A percentile compares a stretch with the other conserved stretches of the same genome.
Conservation (phyloP, 176 grass and related monocot genomes). For the Guadua angustifolia region DNA sequence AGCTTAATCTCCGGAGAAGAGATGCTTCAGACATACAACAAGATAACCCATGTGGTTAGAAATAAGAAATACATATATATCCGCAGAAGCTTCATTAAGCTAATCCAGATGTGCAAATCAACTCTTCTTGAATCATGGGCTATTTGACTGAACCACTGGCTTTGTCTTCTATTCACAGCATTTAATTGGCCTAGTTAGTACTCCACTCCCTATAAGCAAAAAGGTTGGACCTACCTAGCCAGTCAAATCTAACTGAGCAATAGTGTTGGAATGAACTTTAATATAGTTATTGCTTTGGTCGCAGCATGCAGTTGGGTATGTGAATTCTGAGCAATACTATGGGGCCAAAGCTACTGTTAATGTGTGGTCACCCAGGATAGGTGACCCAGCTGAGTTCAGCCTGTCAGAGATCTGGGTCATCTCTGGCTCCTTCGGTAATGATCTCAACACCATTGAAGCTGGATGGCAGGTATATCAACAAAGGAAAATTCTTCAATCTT, state of each 20-base stretch:
- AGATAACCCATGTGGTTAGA: conserved; percentile 38
- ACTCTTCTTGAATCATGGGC: conserved; percentile 41
- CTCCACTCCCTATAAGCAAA: neutral
- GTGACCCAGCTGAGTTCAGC: conserved; percentile 76
- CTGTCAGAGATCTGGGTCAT: conserved; percentile 92
- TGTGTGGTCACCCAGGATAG: conserved; percentile 86
- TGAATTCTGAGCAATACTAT: conserved; percentile 65
- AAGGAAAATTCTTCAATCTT: neutral
- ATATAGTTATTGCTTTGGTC: conserved; percentile 36
- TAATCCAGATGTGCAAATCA: conserved; percentile 48
- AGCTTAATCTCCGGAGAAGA: conserved; percentile 49
- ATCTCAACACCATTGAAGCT: conserved; percentile 96
- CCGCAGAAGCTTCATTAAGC: conserved; percentile 59
- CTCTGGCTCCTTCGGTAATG: conserved; percentile 76
- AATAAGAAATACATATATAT: conserved; percentile 50
- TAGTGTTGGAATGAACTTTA: neutral
- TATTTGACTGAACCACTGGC: conserved; percentile 19
- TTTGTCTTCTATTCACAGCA: conserved; percentile 18
- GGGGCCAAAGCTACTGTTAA: conserved; percentile 87
- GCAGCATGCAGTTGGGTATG: conserved; percentile 91
- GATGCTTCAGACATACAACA: conserved; percentile 38
- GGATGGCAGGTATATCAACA: conserved; percentile 76
- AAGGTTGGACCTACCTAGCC: conserved; percentile 24
- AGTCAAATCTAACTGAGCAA: conserved; percentile 21
- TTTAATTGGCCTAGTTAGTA: conserved; percentile 7